Evolutionary conservation across 2,329 filamentous ascomycete species (phyloP).

Genomic region (Fusarium floridanum): DNA sequence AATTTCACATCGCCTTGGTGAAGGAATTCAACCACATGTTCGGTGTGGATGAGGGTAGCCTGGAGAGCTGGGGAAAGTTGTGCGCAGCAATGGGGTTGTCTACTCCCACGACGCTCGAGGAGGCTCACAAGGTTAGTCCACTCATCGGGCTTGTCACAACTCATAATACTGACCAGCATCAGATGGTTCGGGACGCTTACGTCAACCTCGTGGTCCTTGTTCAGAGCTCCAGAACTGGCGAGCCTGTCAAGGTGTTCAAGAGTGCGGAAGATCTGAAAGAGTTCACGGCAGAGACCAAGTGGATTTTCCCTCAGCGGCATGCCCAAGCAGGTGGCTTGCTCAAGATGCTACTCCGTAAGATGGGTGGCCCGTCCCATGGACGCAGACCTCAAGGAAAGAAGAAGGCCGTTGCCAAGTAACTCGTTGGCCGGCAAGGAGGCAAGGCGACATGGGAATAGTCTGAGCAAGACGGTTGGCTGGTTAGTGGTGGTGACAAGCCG

Average conservation of each 20-base stretch:
- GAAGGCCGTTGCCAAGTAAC: background rate
- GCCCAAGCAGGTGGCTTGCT: conserved; percentile 16
- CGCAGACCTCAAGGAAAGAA: background rate
- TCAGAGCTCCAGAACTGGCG: background rate
- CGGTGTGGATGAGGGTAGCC: conserved; percentile 9
- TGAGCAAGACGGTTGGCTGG: background rate
- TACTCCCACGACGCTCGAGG: conserved; percentile 10
- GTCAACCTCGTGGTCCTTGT: conserved; percentile 33
- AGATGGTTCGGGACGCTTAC: conserved; percentile 15
- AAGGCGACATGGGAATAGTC: background rate
- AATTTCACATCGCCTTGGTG: conserved; percentile 17
- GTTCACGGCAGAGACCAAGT: conserved; percentile 3
- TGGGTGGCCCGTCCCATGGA: background rate
- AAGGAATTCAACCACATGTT: conserved; percentile 22
- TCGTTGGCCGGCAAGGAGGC: background rate
- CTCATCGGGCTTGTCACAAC: accelerated
- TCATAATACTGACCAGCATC: background rate
- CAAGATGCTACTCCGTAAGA: conserved; percentile 28
- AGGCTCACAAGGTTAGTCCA: conserved; percentile 17
- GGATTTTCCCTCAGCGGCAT: conserved; percentile 15
- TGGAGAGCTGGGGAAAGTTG: conserved; percentile 23
- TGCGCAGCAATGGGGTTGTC: conserved; percentile 18
- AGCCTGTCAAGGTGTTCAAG: conserved; percentile 17
- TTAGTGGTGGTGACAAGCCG: background rate
- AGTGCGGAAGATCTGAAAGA: background rate